Evolutionary conservation across 2,329 filamentous ascomycete species (phyloP), one percentile per base, ranked within the genome.

Genomic region (Fusarium nanum): DNA sequence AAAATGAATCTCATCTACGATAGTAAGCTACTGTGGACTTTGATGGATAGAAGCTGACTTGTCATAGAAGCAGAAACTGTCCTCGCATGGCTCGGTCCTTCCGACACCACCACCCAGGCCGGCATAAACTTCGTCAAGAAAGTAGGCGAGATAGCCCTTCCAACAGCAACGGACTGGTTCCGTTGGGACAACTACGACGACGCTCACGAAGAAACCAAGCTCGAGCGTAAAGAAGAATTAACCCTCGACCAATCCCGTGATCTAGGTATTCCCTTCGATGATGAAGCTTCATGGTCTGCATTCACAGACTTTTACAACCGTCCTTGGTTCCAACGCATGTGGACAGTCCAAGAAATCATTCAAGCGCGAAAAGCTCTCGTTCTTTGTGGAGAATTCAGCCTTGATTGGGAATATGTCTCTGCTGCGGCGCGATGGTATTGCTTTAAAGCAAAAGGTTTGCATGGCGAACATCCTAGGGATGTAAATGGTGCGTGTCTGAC

Each of bases 271-370:
- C 56, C 66, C 7, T 72, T 72, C 23, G 55, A 65, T 5, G 62
- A 72, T 3, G 4, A 27, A 3, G 10, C 27, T 2, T 49, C 60
- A 1, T 72, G 60, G 69, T 34, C 30, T 5, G 63, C 67, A 12
- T 68, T 72, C 6, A 55, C 48, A 0, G 37, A 72, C 1, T 70
- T 73, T 46, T 73, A 61, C 27, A 60, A 70, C 13, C 44, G 57
- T 10, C 49, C 70, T 14, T 73, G 68, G 71, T 73, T 68, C 12
- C 57, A 72, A 8, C 66, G 68, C 1, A 70, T 73, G 30, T 73
- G 71, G 71, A 70, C 63, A 5, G 68, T 73, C 18, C 71, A 73
- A 44, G 71, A 73, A 34, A 73, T 73, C 18, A 60, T 73, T 1
- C 70, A 64, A 41, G 70, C 69, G 7, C 70, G 70, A 5, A 70